These are phyloP conservation scores for Pestalotiopsis sp. DNA, from an alignment of 2,329 filamentous ascomycete species.

Conservation along the genomic window DNA sequence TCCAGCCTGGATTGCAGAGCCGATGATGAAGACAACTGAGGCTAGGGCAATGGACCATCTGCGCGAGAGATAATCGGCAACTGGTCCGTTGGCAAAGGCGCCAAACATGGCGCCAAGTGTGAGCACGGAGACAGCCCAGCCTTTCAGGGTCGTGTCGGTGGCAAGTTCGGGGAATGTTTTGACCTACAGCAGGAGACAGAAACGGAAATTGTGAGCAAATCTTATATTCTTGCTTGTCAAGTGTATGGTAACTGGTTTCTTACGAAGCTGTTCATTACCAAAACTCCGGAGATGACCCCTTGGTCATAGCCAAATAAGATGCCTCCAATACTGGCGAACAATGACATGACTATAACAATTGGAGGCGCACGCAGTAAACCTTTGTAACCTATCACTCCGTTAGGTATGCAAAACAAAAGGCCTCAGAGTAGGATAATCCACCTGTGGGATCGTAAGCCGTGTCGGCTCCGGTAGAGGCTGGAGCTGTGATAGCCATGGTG, in stretches of 20 bases:
- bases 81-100: slow-evolving; percentile 44
- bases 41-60: slow-evolving; percentile 38
- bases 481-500: background rate
- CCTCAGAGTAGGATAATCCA: background rate
- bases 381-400: background rate
- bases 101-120: slow-evolving; percentile 52
- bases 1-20: slow-evolving; percentile 33
- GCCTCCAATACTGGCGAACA: slow-evolving; percentile 26
- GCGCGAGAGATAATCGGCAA: slow-evolving; percentile 37
- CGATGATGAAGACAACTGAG: slow-evolving; percentile 23
- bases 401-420: background rate
- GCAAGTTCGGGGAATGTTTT: slow-evolving; percentile 36
- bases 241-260: slow-evolving; percentile 30
- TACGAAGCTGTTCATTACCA: slow-evolving; percentile 48
- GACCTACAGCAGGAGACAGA: slow-evolving; percentile 22
- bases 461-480: background rate
- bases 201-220: background rate
- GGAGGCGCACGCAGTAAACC: background rate
- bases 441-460: background rate
- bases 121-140: slow-evolving; percentile 55
- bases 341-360: background rate
- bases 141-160: slow-evolving; percentile 48
- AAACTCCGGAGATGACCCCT: slow-evolving; percentile 48
- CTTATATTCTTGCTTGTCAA: background rate
- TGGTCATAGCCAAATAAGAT: slow-evolving; percentile 55